A percentile compares a stretch with the other conserved stretches of the same genome.
Conservation (phyloP, 352 stramenopile species). For the Pythium phragmitis region DNA sequence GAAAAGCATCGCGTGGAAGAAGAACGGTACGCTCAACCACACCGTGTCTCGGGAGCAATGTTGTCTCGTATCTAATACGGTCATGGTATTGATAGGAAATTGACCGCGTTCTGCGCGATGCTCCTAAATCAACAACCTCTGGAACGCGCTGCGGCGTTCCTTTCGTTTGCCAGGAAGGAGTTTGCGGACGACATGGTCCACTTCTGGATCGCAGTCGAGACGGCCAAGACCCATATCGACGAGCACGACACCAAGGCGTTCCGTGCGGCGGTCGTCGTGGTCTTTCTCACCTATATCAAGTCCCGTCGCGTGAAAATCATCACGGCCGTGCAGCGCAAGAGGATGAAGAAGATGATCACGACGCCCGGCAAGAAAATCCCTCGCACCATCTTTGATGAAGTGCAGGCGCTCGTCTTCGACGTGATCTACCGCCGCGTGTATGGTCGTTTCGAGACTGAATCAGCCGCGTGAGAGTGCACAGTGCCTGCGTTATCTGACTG, state of each 20-base stretch:
- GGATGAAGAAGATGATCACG: slow-evolving; percentile 67
- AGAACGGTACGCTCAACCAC: slow-evolving; percentile 16
- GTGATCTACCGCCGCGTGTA: slow-evolving; percentile 60
- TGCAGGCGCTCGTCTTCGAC: slow-evolving; percentile 55
- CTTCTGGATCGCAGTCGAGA: slow-evolving; percentile 66
- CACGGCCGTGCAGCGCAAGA: slow-evolving; percentile 62
- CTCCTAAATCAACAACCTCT: slow-evolving; percentile 35
- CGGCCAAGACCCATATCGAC: slow-evolving; percentile 37
- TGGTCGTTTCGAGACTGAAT: slow-evolving; percentile 31
- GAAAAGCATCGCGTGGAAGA: slow-evolving; percentile 4
- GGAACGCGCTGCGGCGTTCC: slow-evolving; percentile 32
- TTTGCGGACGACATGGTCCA: slow-evolving; percentile 54
- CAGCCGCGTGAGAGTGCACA: background rate
- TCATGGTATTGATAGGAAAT: slow-evolving; percentile 26
- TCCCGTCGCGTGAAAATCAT: slow-evolving; percentile 58
- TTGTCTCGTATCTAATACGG: background rate
- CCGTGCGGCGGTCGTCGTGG: slow-evolving; percentile 39
- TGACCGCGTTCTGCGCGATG: slow-evolving; percentile 35
- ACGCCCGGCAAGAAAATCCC: slow-evolving; percentile 52
- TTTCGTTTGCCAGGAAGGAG: slow-evolving; percentile 45
- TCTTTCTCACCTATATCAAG: slow-evolving; percentile 65
- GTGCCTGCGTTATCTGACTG: too few species aligned
- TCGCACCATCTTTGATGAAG: slow-evolving; percentile 47
- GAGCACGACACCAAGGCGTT: slow-evolving; percentile 36
- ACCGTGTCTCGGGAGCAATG: too few species aligned